phyloP scores from a whole-genome alignment of 2,329 filamentous ascomycete species.

The Colletotrichum cordylinicola region DNA sequence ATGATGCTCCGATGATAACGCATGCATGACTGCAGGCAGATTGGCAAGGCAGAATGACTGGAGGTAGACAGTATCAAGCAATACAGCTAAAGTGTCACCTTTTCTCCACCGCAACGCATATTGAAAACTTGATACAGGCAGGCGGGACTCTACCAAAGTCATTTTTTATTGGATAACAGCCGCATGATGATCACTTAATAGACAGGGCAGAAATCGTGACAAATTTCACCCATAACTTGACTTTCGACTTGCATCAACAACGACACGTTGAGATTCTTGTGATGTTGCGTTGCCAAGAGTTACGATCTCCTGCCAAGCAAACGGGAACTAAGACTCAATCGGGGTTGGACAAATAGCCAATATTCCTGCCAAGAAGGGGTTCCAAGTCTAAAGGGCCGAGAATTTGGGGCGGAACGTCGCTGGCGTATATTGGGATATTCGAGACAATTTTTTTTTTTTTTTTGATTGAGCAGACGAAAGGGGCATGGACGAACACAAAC shows the following conservation, averaged over 20 bases:
- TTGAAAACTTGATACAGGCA: not conserved
- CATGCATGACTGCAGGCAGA: not conserved
- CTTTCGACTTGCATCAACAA: not conserved
- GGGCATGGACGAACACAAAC: not conserved
- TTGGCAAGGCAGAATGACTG: not conserved
- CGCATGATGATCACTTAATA: not conserved
- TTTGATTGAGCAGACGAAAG: not conserved
- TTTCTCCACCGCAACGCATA: not conserved
- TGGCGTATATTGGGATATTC: not conserved
- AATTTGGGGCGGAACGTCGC: not conserved
- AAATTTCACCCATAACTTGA: not conserved
- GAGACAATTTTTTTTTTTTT: not conserved
- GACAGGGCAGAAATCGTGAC: not conserved
- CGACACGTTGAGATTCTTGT: not conserved
- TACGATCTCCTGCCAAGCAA: slow-evolving; percentile 13
- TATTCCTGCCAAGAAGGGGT: slow-evolving; percentile 12
- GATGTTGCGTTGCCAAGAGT: slow-evolving; percentile 3
- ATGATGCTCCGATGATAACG: not conserved
- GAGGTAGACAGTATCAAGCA: not conserved
- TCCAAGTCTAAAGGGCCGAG: not conserved
- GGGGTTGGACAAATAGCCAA: not conserved
- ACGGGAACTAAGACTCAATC: slow-evolving; percentile 14
- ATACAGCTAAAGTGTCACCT: too few species aligned
- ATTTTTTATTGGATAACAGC: not conserved
- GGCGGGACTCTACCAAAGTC: not conserved